Conservation (phyloP, 2,329 filamentous ascomycete genomes). For the Trichoderma citrinoviride region DNA sequence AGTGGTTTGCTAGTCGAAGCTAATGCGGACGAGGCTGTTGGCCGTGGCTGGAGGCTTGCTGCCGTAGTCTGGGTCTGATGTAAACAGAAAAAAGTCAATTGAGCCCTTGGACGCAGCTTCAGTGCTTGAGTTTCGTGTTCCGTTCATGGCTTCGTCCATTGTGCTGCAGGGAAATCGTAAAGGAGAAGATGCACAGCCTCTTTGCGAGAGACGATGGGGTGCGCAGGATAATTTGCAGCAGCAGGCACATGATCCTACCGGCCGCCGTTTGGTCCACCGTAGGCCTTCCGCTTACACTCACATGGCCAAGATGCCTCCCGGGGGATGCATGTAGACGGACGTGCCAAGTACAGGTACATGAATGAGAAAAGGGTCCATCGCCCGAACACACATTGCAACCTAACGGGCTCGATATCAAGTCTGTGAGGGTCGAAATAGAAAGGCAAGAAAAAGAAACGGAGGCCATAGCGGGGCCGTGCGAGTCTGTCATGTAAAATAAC, state of each 20-base stretch:
- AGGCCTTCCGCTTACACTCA: neutral
- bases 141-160: neutral
- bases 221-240: neutral
- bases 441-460: constrained; percentile 19
- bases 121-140: neutral
- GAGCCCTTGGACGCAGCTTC: neutral
- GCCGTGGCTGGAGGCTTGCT: neutral
- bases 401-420: neutral
- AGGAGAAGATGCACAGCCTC: neutral
- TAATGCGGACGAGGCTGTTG: constrained; percentile 5
- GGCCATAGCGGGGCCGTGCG: constrained; percentile 7
- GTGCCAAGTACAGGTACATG: neutral
- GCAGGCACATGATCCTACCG: neutral
- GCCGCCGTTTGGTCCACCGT: neutral
- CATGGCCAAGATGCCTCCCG: neutral
- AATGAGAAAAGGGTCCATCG: neutral
- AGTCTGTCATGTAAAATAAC: neutral
- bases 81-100: neutral
- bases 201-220: neutral
- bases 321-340: neutral
- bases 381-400: neutral
- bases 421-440: neutral
- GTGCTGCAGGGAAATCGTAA: neutral
- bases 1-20: constrained; percentile 8
- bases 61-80: neutral